A percentile compares a stretch with the other conserved stretches of the same genome.
These are phyloP conservation scores for Noccaea caerulescens DNA, from an alignment of 345 rosid genomes.

Conservation along the genomic window DNA sequence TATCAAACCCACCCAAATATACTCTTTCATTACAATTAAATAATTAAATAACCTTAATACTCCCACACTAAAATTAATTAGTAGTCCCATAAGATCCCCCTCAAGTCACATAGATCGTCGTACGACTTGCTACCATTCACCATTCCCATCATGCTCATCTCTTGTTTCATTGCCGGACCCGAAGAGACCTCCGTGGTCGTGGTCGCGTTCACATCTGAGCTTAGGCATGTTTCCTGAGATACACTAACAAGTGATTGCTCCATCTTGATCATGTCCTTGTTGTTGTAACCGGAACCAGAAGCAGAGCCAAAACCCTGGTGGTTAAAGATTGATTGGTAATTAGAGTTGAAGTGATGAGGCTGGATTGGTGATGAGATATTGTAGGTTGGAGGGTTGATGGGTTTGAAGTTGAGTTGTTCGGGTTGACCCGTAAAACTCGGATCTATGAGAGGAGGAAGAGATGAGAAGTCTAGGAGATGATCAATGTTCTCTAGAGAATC, in stretches of 20 bases:
- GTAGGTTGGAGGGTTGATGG: conserved; percentile 38
- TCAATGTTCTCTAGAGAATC: conserved; percentile 46
- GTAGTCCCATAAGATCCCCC: conserved; percentile 43
- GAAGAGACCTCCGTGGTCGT: conserved; percentile 40
- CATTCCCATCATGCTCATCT: conserved; percentile 42
- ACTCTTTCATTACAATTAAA: conserved; percentile 38
- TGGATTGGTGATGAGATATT: conserved; percentile 34
- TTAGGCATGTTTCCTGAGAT: conserved; percentile 45
- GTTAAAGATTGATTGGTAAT: conserved; percentile 36
- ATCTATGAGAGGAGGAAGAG: conserved; percentile 49
- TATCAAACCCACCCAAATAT: conserved; percentile 37
- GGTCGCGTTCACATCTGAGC: conserved; percentile 43
- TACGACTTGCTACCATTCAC: conserved; percentile 40
- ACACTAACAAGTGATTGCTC: conserved; percentile 44
- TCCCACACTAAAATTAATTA: conserved; percentile 20
- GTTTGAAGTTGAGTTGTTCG: conserved; percentile 39
- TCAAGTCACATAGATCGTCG: conserved; percentile 43
- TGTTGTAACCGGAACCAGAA: conserved; percentile 27
- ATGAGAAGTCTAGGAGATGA: conserved; percentile 44
- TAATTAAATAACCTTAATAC: conserved; percentile 18
- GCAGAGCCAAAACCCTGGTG: conserved; percentile 33
- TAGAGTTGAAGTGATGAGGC: conserved; percentile 17
- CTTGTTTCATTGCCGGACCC: conserved; percentile 40
- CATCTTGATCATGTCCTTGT: conserved; percentile 44
- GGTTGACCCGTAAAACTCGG: conserved; percentile 32